These are phyloP conservation scores for Cyclospora cayetanensis DNA, from an alignment of 169 alveolate species.

Conservation along the genomic window DNA sequence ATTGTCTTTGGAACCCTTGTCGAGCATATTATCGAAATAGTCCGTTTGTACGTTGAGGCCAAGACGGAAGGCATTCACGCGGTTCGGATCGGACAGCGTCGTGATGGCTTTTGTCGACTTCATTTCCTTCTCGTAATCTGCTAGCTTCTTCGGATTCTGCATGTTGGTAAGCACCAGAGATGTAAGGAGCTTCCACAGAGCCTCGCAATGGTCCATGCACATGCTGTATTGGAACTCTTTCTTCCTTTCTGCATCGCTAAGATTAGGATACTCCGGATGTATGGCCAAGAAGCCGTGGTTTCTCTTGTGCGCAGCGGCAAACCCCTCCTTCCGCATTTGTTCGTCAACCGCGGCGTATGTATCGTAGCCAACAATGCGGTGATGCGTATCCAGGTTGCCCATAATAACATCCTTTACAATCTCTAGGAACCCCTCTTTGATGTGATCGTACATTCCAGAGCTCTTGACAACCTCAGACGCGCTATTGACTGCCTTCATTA, in stretches of 20 bases:
- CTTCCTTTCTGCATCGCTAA: not conserved
- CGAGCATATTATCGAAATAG: slow-evolving; percentile 41
- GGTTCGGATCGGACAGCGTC: not conserved
- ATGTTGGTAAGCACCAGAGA: slow-evolving; percentile 13
- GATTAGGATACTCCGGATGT: slow-evolving; percentile 8
- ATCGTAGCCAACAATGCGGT: slow-evolving; percentile 34
- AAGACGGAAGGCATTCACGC: slow-evolving; percentile 54
- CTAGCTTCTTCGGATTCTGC: slow-evolving; percentile 33
- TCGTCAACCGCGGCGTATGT: not conserved
- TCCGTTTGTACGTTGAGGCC: slow-evolving; percentile 33
- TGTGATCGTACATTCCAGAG: not conserved
- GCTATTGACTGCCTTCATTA: not conserved
- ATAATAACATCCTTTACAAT: slow-evolving; percentile 30
- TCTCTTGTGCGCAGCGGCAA: slow-evolving; percentile 12
- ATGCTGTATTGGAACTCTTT: slow-evolving; percentile 40
- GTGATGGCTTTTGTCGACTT: not conserved
- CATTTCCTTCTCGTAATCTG: slow-evolving; percentile 35
- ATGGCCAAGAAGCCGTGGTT: slow-evolving; percentile 15
- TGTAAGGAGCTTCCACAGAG: slow-evolving; percentile 4
- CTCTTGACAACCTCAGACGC: slow-evolving; percentile 52
- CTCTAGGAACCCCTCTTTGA: slow-evolving; percentile 38
- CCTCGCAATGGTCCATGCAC: slow-evolving; percentile 67
- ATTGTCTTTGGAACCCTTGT: slow-evolving; percentile 24
- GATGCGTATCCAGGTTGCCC: not conserved
- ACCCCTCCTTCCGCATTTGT: not conserved